These are phyloP conservation scores for Globisporangium spiculum DNA, from an alignment of 352 stramenopile genomes.

Conservation along the genomic window DNA sequence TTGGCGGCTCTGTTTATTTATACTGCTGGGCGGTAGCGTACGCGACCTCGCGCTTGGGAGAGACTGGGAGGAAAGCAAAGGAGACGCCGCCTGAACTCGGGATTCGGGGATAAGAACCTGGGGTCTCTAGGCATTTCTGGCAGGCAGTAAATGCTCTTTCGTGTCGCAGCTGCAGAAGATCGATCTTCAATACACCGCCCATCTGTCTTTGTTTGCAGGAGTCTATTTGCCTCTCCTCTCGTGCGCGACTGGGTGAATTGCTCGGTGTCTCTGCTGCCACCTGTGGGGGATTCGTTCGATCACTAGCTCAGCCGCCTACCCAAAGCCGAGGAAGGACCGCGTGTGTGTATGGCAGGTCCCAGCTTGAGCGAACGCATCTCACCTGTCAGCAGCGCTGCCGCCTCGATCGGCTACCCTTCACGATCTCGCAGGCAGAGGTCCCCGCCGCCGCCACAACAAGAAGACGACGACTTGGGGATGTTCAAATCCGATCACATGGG, in stretches of 20 bases:
- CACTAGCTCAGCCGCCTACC: not conserved
- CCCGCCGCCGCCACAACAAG: not conserved
- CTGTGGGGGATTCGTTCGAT: not conserved
- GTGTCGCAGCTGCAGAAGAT: not conserved
- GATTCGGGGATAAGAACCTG: not conserved
- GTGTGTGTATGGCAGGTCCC: slow-evolving; percentile 3
- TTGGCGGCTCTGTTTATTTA: not conserved
- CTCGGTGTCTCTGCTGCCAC: not conserved
- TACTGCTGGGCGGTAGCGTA: not conserved
- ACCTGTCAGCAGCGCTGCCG: not conserved
- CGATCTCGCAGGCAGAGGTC: slow-evolving; percentile 1
- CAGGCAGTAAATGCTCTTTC: not conserved
- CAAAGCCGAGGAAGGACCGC: not conserved
- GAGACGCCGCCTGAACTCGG: not conserved
- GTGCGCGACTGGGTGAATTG: not conserved
- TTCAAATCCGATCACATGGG: slow-evolving; percentile 9
- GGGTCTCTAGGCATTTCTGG: not conserved
- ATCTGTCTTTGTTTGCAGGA: not conserved
- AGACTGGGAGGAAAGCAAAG: too few species aligned
- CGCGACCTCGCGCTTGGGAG: too few species aligned
- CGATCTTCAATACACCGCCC: not conserved
- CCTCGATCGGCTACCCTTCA: not conserved
- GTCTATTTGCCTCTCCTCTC: not conserved
- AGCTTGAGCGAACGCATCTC: not conserved
- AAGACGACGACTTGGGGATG: not conserved